Evolutionary conservation across 768 basidiomycete genomes (phyloP).

Genomic region (Tricholoma saponaceum): DNA sequence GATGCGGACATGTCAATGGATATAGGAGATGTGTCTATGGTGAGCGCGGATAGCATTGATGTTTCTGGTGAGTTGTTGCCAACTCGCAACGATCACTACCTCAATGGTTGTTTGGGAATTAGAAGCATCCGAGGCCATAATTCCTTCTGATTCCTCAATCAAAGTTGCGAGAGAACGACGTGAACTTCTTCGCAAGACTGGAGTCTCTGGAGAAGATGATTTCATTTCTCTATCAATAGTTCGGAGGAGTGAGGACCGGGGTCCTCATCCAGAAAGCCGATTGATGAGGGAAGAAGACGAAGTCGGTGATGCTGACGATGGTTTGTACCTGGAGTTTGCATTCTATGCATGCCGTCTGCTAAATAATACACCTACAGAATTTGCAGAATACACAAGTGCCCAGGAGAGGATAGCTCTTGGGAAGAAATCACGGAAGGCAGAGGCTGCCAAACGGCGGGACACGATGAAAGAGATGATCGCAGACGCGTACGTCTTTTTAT

Average conservation of each 20-base stretch:
- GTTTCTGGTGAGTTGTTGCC: conserved; percentile 23
- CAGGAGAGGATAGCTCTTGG: conserved; percentile 84
- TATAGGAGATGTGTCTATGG: conserved; percentile 35
- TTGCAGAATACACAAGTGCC: conserved; percentile 83
- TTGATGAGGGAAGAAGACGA: conserved; percentile 85
- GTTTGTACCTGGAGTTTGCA: conserved; percentile 35
- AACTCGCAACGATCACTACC: neutral
- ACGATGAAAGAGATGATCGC: conserved; percentile 78
- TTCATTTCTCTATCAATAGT: conserved; percentile 76
- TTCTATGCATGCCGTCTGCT: neutral
- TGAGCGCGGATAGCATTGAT: conserved; percentile 26
- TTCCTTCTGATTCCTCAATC: conserved; percentile 71
- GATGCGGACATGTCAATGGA: conserved; percentile 51
- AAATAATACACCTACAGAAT: conserved; percentile 45
- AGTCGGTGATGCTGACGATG: conserved; percentile 83
- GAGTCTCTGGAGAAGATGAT: conserved; percentile 51
- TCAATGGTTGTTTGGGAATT: neutral
- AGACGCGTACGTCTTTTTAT: conserved; percentile 57
- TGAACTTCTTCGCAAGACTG: conserved; percentile 55
- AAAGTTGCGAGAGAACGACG: conserved; percentile 72
- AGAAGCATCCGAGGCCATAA: conserved; percentile 36
- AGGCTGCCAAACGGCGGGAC: conserved; percentile 61
- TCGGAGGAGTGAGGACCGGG: conserved; percentile 50
- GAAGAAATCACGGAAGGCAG: conserved; percentile 73
- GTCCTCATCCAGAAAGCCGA: conserved; percentile 83